A percentile compares a stretch with the other conserved stretches of the same genome.
Conservation (phyloP, 495 filamentous ascomycete species). For the Daldinia loculata region DNA sequence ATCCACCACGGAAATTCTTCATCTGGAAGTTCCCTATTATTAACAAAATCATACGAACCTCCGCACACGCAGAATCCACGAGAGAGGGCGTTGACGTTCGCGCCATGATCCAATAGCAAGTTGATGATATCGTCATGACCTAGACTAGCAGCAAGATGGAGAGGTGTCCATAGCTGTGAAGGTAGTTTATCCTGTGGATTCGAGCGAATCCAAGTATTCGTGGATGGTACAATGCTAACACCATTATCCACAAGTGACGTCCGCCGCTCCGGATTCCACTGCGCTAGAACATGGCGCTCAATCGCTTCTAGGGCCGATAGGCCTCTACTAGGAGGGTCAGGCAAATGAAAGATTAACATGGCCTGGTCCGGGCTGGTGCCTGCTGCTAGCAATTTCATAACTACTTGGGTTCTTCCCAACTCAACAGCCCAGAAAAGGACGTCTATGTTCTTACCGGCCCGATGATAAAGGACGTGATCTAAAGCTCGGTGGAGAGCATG, state of each 20-base stretch:
- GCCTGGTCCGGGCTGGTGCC: slow-evolving; percentile 11
- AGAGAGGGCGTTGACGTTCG: slow-evolving; percentile 20
- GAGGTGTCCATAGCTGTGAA: slow-evolving; percentile 4
- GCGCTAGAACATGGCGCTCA: no score
- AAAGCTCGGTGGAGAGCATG: background rate
- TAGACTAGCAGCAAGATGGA: slow-evolving; percentile 5
- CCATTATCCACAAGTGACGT: no score
- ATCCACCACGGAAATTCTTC: slow-evolving; percentile 1
- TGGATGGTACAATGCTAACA: no score
- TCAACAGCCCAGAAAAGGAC: background rate
- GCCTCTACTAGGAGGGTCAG: no score
- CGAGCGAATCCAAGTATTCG: no score
- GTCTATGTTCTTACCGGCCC: background rate
- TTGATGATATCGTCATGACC: slow-evolving; percentile 8
- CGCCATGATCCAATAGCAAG: slow-evolving; percentile 10
- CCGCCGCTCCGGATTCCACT: no score
- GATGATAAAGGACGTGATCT: slow-evolving; percentile 4
- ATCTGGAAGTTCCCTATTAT: no score
- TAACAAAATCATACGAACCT: background rate
- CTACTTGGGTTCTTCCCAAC: background rate
- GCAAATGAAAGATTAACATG: no score
- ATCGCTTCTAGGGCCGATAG: no score
- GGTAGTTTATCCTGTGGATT: background rate
- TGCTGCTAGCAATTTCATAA: slow-evolving; percentile 6
- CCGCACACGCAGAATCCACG: background rate